These are phyloP conservation scores for Podila clonocystis DNA, from an alignment of 192 early-diverging fungal genomes.

Conservation along the genomic window DNA sequence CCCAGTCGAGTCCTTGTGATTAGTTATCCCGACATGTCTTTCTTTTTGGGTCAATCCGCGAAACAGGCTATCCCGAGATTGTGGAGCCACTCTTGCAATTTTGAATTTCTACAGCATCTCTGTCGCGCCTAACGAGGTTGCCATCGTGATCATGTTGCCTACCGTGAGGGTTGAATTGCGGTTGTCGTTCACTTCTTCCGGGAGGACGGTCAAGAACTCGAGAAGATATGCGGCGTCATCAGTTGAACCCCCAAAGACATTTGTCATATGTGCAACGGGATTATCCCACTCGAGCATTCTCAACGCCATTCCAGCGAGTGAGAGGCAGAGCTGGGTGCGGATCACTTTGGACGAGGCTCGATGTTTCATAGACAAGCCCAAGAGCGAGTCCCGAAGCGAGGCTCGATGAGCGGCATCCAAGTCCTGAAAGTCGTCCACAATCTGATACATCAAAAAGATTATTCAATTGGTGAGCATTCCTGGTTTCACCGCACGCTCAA, in stretches of 20 bases:
- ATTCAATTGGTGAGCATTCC: too few relatives aligned
- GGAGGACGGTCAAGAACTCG: conserved; percentile 86
- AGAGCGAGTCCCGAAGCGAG: conserved; percentile 81
- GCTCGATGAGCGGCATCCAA: conserved; percentile 70
- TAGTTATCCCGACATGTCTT: too few relatives aligned
- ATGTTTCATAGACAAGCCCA: conserved; percentile 69
- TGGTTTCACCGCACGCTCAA: not conserved
- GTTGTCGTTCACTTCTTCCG: conserved; percentile 84
- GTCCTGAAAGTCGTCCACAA: conserved; percentile 83
- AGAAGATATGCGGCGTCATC: conserved; percentile 74
- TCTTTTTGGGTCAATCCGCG: too few relatives aligned
- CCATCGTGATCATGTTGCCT: conserved; percentile 37
- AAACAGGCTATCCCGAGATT: too few relatives aligned
- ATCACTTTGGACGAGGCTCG: conserved; percentile 70
- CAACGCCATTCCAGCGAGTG: conserved; percentile 85
- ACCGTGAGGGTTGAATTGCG: conserved; percentile 70
- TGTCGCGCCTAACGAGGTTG: not conserved
- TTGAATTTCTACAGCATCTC: too few relatives aligned
- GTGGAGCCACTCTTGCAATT: too few relatives aligned
- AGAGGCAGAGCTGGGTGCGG: conserved; percentile 83
- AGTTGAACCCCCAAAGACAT: conserved; percentile 68
- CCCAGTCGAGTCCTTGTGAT: too few relatives aligned
- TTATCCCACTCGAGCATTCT: conserved; percentile 85
- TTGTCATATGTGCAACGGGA: conserved; percentile 79
- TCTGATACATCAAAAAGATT: conserved; percentile 52